Conservation (phyloP, 805 yeast species). For the Candida insectalens region DNA sequence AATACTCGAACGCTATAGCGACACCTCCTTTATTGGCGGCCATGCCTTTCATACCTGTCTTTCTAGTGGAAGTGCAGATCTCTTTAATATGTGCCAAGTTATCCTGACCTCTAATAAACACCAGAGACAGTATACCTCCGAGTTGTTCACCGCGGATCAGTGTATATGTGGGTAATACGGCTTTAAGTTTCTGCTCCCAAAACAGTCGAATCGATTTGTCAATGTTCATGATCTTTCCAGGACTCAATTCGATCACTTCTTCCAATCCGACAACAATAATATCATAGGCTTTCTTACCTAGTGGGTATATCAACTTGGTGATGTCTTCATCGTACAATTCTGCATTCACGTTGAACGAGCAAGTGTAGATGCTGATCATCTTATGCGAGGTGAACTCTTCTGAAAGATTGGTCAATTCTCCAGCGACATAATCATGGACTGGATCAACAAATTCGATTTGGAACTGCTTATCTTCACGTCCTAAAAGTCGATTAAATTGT, state of each 20-base stretch:
- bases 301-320: constrained; percentile 36
- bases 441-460: constrained; percentile 39
- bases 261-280: constrained; percentile 78
- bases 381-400: constrained; percentile 31
- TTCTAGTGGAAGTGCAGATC: constrained; percentile 66
- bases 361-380: constrained; percentile 30
- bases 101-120: constrained; percentile 47
- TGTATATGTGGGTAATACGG: constrained; percentile 28
- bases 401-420: constrained; percentile 30
- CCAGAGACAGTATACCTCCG: constrained; percentile 71
- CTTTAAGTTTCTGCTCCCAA: constrained; percentile 59
- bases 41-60: constrained; percentile 92
- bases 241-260: constrained; percentile 77
- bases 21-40: constrained; percentile 57
- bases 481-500: constrained; percentile 35
- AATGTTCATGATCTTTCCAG: constrained; percentile 74
- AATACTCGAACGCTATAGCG: constrained; percentile 43
- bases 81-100: constrained; percentile 44
- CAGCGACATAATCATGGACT: constrained; percentile 40
- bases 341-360: constrained; percentile 50
- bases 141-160: constrained; percentile 69
- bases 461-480: constrained; percentile 36
- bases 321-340: constrained; percentile 30
- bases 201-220: constrained; percentile 50
- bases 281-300: constrained; percentile 41